phyloP scores from a whole-genome alignment of 164 flowering plant species.

The Macadamia tetraphylla region DNA sequence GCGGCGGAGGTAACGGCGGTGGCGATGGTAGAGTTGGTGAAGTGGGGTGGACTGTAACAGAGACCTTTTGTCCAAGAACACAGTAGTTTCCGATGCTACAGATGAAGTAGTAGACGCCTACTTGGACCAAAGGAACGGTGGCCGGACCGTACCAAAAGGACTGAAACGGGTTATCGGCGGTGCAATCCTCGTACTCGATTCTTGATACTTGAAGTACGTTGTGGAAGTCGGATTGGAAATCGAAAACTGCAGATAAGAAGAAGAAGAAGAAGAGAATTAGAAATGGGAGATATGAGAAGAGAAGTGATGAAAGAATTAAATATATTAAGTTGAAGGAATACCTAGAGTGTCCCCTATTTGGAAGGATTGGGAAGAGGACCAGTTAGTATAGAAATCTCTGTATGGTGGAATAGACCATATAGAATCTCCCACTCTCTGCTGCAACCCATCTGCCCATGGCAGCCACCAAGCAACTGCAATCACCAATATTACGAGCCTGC shows the following conservation, averaged over 20 bases:
- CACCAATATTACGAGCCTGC: neutral
- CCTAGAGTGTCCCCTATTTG: conserved; percentile 34
- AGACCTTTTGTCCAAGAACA: conserved; percentile 31
- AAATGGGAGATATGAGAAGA: neutral
- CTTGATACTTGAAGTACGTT: conserved; percentile 38
- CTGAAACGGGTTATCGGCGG: conserved; percentile 18
- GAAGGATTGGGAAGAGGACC: conserved; percentile 35
- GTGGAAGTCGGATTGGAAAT: conserved; percentile 33
- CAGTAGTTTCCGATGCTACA: conserved; percentile 35
- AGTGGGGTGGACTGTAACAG: conserved; percentile 16
- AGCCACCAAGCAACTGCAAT: neutral
- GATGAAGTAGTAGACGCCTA: conserved; percentile 33
- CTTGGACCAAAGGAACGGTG: conserved; percentile 13
- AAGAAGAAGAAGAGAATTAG: neutral
- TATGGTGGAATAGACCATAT: conserved; percentile 40
- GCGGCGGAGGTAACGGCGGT: neutral
- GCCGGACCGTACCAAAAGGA: conserved; percentile 26
- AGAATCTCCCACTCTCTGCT: conserved; percentile 32
- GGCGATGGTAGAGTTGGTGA: neutral
- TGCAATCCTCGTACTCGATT: conserved; percentile 33
- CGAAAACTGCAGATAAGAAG: conserved; percentile 26
- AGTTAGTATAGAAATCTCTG: conserved; percentile 28
- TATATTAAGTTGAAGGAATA: conserved; percentile 1
- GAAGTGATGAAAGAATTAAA: too few relatives aligned
- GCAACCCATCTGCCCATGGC: neutral